Evolutionary conservation across 148 eudicot species (phyloP).

Genomic region (Dianthus caryophyllus): DNA sequence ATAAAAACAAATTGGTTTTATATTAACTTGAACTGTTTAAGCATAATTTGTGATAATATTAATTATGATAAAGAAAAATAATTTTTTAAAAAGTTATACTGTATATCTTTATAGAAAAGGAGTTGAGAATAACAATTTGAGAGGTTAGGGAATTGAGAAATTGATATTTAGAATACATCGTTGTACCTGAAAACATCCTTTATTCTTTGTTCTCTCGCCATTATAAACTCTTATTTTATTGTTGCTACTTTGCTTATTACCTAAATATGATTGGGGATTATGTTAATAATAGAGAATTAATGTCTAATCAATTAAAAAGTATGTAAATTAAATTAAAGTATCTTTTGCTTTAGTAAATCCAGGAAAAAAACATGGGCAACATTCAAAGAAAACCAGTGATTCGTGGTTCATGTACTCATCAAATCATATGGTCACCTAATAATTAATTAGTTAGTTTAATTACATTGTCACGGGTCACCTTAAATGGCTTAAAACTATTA

Average conservation of each 20-base stretch:
- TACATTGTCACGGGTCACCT: no score
- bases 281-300: background rate
- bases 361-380: slow-evolving; percentile 6
- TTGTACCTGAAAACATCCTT: slow-evolving; percentile 4
- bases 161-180: background rate
- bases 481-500: no score
- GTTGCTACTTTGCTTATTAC: background rate
- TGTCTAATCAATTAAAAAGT: background rate
- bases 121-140: slow-evolving; percentile 3
- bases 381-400: background rate
- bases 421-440: background rate
- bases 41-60: slow-evolving; percentile 6
- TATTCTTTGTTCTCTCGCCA: background rate
- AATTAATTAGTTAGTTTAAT: slow-evolving; percentile 1
- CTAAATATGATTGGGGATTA: no score
- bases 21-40: background rate
- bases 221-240: slow-evolving; percentile 1
- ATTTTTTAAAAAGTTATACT: background rate
- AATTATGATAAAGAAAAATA: background rate
- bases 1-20: no score
- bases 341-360: background rate
- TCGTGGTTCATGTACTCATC: background rate
- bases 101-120: background rate
- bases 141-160: slow-evolving; percentile 8
- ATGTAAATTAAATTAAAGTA: no score